These are phyloP conservation scores for Podospora didyma DNA, from an alignment of 495 filamentous ascomycete genomes.

Conservation along the genomic window DNA sequence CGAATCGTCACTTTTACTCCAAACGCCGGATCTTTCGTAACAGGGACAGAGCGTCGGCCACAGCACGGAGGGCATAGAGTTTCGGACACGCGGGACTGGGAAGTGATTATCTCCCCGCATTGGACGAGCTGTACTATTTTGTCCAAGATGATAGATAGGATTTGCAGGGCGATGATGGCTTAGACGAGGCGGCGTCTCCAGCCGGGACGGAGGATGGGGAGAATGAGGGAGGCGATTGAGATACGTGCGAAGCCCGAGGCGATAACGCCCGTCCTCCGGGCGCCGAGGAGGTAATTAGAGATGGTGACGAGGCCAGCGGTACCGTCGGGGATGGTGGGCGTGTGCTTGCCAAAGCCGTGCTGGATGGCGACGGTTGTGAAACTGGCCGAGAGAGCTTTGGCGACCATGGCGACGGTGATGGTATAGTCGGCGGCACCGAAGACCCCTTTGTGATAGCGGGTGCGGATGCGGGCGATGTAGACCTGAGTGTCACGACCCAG, in stretches of 20 bases:
- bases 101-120: background rate
- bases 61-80: too few species aligned
- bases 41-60: too few species aligned
- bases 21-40: too few species aligned
- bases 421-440: background rate
- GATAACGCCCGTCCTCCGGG: background rate
- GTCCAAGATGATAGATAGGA: background rate
- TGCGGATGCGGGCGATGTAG: background rate
- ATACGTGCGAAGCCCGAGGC: background rate
- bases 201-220: background rate
- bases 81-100: background rate
- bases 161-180: background rate
- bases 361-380: background rate
- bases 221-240: background rate
- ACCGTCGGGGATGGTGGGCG: background rate
- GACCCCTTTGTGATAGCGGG: background rate
- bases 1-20: too few species aligned
- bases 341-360: constrained; percentile 1
- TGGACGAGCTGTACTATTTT: background rate
- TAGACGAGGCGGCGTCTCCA: background rate
- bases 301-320: background rate
- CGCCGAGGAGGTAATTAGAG: constrained; percentile 1
- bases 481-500: background rate
- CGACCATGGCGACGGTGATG: background rate
- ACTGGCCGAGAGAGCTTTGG: background rate